Evolutionary conservation across 495 filamentous ascomycete genomes (phyloP).

Genomic region (Coniosporium apollinis): DNA sequence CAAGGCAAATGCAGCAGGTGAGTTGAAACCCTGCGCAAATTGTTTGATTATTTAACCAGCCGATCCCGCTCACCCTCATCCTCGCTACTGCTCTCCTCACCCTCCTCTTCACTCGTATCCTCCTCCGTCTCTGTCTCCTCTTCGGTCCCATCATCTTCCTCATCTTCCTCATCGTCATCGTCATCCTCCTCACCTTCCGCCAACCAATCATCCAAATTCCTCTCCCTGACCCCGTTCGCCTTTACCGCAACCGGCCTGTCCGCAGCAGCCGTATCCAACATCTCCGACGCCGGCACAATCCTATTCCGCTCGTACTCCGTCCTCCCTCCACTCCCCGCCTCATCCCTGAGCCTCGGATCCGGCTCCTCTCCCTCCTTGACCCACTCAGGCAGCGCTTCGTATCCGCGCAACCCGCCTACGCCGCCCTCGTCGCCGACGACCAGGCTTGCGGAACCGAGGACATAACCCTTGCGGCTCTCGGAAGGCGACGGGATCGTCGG

Average conservation of each 20-base stretch:
- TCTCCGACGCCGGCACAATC: slow-evolving; percentile 43
- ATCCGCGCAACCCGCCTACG: slow-evolving; percentile 53
- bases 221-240: slow-evolving; percentile 27
- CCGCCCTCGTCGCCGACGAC: slow-evolving; percentile 62
- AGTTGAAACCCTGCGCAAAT: no score
- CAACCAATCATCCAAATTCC: slow-evolving; percentile 83
- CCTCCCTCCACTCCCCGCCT: slow-evolving; percentile 16
- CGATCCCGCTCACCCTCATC: slow-evolving; percentile 29
- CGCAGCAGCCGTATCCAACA: slow-evolving; percentile 36
- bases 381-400: slow-evolving; percentile 69
- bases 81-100: slow-evolving; percentile 27
- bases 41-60: slow-evolving; percentile 28
- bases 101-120: slow-evolving; percentile 33
- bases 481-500: slow-evolving; percentile 75
- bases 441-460: slow-evolving; percentile 69
- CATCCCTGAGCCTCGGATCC: slow-evolving; percentile 49
- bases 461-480: slow-evolving; percentile 55
- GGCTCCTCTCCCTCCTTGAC: slow-evolving; percentile 68
- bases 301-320: slow-evolving; percentile 26
- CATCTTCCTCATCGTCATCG: slow-evolving; percentile 30
- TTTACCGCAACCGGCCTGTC: slow-evolving; percentile 7
- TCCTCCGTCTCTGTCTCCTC: slow-evolving; percentile 26
- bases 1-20: no score
- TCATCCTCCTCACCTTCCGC: slow-evolving; percentile 42
- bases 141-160: slow-evolving; percentile 30